Percentiles rank a stretch among this genome's conserved stretches.
phyloP scores from a whole-genome alignment of 257 asterid species.

The Solanum ossicruentum region DNA sequence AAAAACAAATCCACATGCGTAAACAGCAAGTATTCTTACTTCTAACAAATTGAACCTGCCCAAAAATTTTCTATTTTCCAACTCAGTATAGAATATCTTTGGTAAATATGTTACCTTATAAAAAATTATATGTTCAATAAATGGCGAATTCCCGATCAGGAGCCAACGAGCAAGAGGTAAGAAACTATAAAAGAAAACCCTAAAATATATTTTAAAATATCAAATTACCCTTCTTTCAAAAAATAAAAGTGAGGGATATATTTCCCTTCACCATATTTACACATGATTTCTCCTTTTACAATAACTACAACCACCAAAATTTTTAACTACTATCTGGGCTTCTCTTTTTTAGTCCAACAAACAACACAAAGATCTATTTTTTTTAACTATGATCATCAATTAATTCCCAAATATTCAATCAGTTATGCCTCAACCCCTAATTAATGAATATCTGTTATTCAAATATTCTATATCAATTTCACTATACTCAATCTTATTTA shows the following conservation, averaged over 20 bases:
- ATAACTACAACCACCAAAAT: not conserved
- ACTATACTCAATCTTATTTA: not conserved
- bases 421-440: not conserved
- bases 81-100: not conserved
- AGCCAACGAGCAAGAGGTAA: not conserved
- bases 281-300: not conserved
- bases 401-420: not conserved
- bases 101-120: not conserved
- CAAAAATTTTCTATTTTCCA: not conserved
- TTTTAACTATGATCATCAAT: not conserved
- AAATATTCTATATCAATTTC: not conserved
- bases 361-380: not conserved
- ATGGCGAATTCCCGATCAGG: not conserved
- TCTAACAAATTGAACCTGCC: not conserved
- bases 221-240: not conserved
- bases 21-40: not conserved
- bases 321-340: not conserved
- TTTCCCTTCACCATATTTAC: not conserved
- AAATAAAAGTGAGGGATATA: not conserved
- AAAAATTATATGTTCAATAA: not conserved
- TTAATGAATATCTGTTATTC: not conserved
- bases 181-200: not conserved
- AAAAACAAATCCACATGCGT: not conserved
- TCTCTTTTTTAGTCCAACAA: not conserved
- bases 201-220: not conserved